These are phyloP conservation scores for Bidens hawaiensis DNA, from an alignment of 140 eudicot genomes.

Conservation along the genomic window DNA sequence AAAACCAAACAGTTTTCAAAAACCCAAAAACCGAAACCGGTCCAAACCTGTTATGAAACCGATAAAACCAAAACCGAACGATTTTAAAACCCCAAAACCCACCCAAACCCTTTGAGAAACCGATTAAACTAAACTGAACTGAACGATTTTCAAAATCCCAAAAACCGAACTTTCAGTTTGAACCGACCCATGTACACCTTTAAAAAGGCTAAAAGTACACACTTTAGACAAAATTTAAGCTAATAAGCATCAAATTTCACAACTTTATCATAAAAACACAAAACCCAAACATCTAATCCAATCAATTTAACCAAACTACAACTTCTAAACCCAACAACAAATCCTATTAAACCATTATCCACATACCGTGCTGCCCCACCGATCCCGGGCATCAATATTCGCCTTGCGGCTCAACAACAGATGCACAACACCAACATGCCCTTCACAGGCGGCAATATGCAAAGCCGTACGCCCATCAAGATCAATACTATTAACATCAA, in stretches of 20 bases:
- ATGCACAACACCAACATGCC: slow-evolving; percentile 70
- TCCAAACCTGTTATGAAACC: no score
- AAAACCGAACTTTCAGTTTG: no score
- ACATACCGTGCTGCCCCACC: slow-evolving; percentile 98
- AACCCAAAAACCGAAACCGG: no score
- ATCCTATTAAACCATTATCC: not conserved
- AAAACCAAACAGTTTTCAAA: no score
- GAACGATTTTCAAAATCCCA: no score
- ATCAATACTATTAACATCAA: slow-evolving; percentile 93
- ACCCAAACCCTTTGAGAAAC: no score
- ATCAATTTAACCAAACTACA: no score
- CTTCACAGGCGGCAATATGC: slow-evolving; percentile 96
- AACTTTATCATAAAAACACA: not conserved
- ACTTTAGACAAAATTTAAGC: not conserved
- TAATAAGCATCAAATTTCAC: not conserved
- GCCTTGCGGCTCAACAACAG: slow-evolving; percentile 68
- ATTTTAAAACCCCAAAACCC: no score
- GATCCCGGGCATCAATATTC: slow-evolving; percentile 90
- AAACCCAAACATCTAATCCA: not conserved
- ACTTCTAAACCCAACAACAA: not conserved
- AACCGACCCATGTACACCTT: no score
- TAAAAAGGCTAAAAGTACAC: no score
- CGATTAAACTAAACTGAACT: no score
- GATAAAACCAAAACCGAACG: no score
- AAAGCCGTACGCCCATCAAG: slow-evolving; percentile 94